Base-by-base conservation (phyloP, 768 basidiomycete species). In the Rhizopogon vinicolor region DNA sequence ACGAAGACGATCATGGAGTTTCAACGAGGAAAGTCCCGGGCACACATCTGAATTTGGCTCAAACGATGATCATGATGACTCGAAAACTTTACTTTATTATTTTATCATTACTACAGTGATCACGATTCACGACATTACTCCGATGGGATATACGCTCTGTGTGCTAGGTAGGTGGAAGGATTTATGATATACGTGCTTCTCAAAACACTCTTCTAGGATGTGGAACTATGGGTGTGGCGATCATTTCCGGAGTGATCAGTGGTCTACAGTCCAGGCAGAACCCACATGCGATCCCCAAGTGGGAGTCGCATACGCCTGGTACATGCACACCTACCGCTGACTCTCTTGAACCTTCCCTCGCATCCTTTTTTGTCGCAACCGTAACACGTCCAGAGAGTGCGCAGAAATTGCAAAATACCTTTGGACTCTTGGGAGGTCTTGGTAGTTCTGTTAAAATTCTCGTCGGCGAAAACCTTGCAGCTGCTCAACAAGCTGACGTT, bases 211-310 rank as follows among this genome's bases (percentile, higher is more conserved):
- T 54, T 58, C 55, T 64, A 87, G 97, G 96, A 78, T 98, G 97
- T 71, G 97, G 97, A 55, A 98, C 96, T 10, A 98, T 99, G 97
- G 97, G 97, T 55, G 74, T 98, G 63, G 94, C 97, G 56, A 81
- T 99, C 68, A 82, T 94, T 48, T 95, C 96, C 22, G 97, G 97
- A 44, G 89, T 98, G 41, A 76, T 97, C 50, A 82, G 87, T 59
- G 91, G 91, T 65, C 83, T 98, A 42, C 81, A 93, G 48, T 65
- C 79, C 65, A 79, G 57, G 65, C 73, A 51, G 49, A 60, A 66
- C 45, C 45, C 55, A n/a, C 56, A 52, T 46, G 58, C 66, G 55
- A 43, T 63, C 25, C 69, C 68, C 41, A 85, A 86, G 66, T 86
- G 85, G 85, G 84, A 85, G 68, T 81, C 78, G 3, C 83, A 85